Percentiles rank a stretch among this genome's conserved stretches.
Conservation (phyloP, 495 filamentous ascomycete species). For the Lepidopterella palustris region DNA sequence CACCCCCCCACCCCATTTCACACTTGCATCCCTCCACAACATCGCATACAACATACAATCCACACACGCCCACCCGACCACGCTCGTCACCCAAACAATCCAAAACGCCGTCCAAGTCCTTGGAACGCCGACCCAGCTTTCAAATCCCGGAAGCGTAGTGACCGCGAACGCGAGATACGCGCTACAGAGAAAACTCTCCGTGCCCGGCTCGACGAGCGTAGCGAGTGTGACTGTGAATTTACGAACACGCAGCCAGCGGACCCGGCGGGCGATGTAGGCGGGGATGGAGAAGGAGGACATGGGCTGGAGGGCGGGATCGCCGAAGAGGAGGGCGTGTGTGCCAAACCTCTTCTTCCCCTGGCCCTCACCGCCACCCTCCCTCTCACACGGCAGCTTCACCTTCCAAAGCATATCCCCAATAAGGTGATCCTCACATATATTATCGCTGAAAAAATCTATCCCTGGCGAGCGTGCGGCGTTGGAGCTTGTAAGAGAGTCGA, state of each 20-base stretch:
- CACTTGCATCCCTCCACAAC: slow-evolving; percentile 61
- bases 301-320: slow-evolving; percentile 85
- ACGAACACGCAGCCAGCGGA: slow-evolving; percentile 85
- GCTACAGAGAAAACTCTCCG: slow-evolving; percentile 80
- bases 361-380: slow-evolving; percentile 35
- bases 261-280: slow-evolving; percentile 75
- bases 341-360: slow-evolving; percentile 45
- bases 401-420: slow-evolving; percentile 91
- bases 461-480: slow-evolving; percentile 49
- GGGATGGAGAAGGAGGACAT: slow-evolving; percentile 71
- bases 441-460: slow-evolving; percentile 85
- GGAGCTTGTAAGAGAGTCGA: slow-evolving; percentile 64
- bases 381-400: slow-evolving; percentile 31
- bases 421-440: slow-evolving; percentile 97
- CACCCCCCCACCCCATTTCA: slow-evolving; percentile 14
- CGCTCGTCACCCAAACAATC: slow-evolving; percentile 57
- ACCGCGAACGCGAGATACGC: slow-evolving; percentile 70
- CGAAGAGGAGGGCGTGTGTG: slow-evolving; percentile 78
- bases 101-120: slow-evolving; percentile 65
- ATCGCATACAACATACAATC: slow-evolving; percentile 69
- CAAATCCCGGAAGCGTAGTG: slow-evolving; percentile 59
- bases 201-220: slow-evolving; percentile 89
- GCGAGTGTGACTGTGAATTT: slow-evolving; percentile 90
- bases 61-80: slow-evolving; percentile 62
- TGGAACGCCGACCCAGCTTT: slow-evolving; percentile 47